Conservation (phyloP, 2,329 filamentous ascomycete species). For the Epichloe uncinata region DNA sequence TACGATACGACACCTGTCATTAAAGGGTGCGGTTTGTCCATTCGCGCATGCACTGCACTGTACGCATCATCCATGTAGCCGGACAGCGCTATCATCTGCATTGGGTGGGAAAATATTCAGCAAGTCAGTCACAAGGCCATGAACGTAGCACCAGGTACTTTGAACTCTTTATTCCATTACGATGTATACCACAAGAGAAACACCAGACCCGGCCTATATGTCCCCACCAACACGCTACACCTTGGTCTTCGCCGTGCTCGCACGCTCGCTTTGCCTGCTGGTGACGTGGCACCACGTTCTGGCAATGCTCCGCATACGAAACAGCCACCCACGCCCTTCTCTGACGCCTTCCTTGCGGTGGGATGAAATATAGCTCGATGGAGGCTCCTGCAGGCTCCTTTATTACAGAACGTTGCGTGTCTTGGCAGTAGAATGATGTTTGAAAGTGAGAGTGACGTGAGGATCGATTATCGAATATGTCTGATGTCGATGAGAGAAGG, state of each 20-base stretch:
- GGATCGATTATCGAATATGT: background rate
- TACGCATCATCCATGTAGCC: too few relatives aligned
- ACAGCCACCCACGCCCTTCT: background rate
- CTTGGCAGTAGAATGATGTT: background rate
- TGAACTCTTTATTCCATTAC: slow-evolving; percentile 21
- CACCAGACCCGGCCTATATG: slow-evolving; percentile 14
- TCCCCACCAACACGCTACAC: slow-evolving; percentile 5
- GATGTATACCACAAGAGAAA: slow-evolving; percentile 19
- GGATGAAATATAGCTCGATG: background rate
- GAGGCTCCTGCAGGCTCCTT: background rate
- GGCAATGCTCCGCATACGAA: background rate
- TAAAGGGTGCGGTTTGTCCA: too few relatives aligned
- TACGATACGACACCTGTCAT: too few relatives aligned
- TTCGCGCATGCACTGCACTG: too few relatives aligned
- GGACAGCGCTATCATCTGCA: too few relatives aligned
- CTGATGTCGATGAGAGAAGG: slow-evolving; percentile 4
- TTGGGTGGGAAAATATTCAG: background rate
- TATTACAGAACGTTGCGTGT: slow-evolving; percentile 3
- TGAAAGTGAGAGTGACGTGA: background rate
- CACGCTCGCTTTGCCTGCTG: slow-evolving; percentile 3
- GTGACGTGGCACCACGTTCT: background rate
- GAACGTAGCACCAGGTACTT: background rate
- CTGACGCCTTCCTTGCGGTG: background rate
- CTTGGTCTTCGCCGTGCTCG: slow-evolving; percentile 1
- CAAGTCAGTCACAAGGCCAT: background rate